These are phyloP conservation scores for Suillus subaureus DNA, from an alignment of 768 basidiomycete species.

Conservation along the genomic window DNA sequence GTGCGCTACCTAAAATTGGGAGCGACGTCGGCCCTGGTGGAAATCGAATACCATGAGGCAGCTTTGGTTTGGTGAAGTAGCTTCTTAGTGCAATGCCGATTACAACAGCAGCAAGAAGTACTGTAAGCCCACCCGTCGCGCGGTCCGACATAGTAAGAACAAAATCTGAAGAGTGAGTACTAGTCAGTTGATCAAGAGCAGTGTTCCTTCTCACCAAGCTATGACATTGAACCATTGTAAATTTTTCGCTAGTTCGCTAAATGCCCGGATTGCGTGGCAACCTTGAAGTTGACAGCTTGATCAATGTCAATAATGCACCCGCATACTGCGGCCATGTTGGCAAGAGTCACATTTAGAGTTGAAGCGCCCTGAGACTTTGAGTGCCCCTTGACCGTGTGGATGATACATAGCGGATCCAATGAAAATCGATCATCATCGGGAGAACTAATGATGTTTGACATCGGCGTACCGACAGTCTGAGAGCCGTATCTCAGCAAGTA, in stretches of 20 bases:
- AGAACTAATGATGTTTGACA: too few species aligned
- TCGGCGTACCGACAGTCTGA: too few species aligned
- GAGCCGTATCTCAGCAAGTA: too few species aligned
- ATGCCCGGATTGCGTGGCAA: neutral
- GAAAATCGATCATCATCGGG: neutral
- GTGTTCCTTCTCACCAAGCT: neutral
- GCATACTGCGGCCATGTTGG: neutral
- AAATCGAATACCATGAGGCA: neutral
- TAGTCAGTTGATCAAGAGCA: neutral
- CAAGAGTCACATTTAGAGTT: neutral
- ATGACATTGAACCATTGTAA: neutral
- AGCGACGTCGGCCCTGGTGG: slow-evolving; percentile 51
- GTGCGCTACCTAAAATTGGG: slow-evolving; percentile 50
- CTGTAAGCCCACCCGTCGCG: neutral
- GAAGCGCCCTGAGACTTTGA: neutral
- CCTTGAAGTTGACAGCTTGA: neutral
- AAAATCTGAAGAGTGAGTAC: neutral
- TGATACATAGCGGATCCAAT: neutral
- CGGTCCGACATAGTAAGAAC: neutral
- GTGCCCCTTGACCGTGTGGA: neutral
- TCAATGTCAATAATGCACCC: neutral
- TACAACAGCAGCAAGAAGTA: neutral
- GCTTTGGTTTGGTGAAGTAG: neutral
- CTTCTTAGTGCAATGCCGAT: neutral
- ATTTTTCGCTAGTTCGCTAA: neutral